Base-by-base conservation (phyloP, 1,139 yeast species). In the Yamadazyma dushanensis region DNA sequence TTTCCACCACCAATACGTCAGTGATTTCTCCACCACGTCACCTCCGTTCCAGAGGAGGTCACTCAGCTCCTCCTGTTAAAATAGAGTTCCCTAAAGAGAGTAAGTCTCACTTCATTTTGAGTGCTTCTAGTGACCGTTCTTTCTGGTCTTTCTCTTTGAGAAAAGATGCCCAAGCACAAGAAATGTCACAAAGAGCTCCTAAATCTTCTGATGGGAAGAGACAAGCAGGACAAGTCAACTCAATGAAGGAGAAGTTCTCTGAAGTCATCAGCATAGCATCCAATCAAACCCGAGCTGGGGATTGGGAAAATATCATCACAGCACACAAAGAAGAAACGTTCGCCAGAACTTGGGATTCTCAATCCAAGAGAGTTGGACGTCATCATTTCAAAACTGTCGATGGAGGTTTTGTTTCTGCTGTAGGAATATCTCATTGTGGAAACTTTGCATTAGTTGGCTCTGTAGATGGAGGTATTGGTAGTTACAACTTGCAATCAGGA, bases 371-470 rank as follows among this genome's bases (percentile, higher is more conserved):
- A 53, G 80, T 90, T 2, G 97, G 97, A 14, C 75, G 82, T 42
- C 77, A 82, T 67, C 71, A 69, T 31, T 65, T 94, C 30, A 59
- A 68, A 4, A 86, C 97, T 2, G 74, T 77, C 11, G 98, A 94
- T 59, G 80, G 74, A 4, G 90, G 95, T 1, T 56, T 78, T n/a
- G 95, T 80, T n/a, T 86, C 83, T 53, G 61, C 85, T 19, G 94
- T 88, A 8, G 76, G 85, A 16, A 76, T 92, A 22, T 85, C 97
- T 0, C 86, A 81, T 41, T 94, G 99, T 72, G 98, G 98, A 26
- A 94, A 94, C 58, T 94, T 94, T 62, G 97, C 85, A 1, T 64
- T 92, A 32, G 84, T 94, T 16, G 99, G 97, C n/a, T 88, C 97
- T 4, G 74, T 92, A 2, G 63, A 68, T 27, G 99, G 99, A 45